phyloP scores from a whole-genome alignment of 805 yeast genomes.

The Cyberlindnera veronae region DNA sequence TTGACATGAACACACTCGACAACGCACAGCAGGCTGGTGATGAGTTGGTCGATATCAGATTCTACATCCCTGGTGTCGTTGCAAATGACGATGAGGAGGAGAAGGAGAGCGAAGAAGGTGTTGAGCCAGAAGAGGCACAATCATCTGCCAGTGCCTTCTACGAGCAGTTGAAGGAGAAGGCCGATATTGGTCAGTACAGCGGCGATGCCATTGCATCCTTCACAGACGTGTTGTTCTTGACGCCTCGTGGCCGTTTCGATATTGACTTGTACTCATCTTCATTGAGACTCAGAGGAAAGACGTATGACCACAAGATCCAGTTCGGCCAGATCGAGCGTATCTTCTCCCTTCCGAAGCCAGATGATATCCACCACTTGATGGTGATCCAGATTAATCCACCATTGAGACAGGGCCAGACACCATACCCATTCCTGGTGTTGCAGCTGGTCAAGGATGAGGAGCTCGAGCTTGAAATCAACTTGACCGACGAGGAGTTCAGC shows the following conservation, averaged over 20 bases:
- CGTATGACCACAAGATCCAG: slow-evolving; percentile 94
- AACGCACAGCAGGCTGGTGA: slow-evolving; percentile 75
- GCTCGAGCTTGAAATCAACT: slow-evolving; percentile 81
- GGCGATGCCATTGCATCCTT: slow-evolving; percentile 95
- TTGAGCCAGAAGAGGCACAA: slow-evolving; percentile 45
- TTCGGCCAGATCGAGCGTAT: slow-evolving; percentile 87
- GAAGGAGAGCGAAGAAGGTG: slow-evolving; percentile 18
- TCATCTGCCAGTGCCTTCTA: slow-evolving; percentile 83
- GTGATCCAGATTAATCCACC: slow-evolving; percentile 96
- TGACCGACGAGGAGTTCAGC: slow-evolving; percentile 79
- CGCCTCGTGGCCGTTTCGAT: slow-evolving; percentile 98
- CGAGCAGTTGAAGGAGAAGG: slow-evolving; percentile 87
- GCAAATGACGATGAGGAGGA: slow-evolving; percentile 30
- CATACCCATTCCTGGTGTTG: slow-evolving; percentile 86
- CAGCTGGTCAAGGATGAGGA: slow-evolving; percentile 91
- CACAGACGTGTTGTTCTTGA: slow-evolving; percentile 83
- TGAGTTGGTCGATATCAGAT: slow-evolving; percentile 91
- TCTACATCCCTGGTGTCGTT: slow-evolving; percentile 87
- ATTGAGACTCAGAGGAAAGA: slow-evolving; percentile 91
- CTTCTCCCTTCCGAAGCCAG: slow-evolving; percentile 90
- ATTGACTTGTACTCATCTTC: slow-evolving; percentile 88
- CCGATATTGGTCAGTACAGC: slow-evolving; percentile 89
- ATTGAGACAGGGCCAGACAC: slow-evolving; percentile 94
- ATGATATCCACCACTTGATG: slow-evolving; percentile 84
- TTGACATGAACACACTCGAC: slow-evolving; percentile 69